These are phyloP conservation scores for Hygrophila difformis DNA, from an alignment of 257 asterid genomes.

Conservation along the genomic window DNA sequence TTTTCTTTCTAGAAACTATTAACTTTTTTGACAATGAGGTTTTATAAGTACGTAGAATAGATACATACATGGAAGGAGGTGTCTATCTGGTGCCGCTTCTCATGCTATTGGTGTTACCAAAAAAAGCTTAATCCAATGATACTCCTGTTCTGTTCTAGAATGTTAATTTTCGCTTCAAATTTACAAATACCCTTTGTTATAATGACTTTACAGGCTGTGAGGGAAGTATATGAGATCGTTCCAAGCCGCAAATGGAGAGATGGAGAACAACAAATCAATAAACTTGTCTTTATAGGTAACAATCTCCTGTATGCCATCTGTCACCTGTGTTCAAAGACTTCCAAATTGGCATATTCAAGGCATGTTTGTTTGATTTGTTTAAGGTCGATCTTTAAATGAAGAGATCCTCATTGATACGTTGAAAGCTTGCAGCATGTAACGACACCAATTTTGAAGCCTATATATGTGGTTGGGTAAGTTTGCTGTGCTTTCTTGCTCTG, in stretches of 20 bases:
- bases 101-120: too few species aligned
- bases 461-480: too few species aligned
- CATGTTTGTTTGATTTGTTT: constrained; percentile 16
- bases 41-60: too few species aligned
- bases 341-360: too few species aligned
- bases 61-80: too few species aligned
- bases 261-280: constrained; percentile 48
- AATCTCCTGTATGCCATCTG: neutral
- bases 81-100: too few species aligned
- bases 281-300: constrained; percentile 85
- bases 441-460: neutral
- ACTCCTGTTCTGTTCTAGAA: too few species aligned
- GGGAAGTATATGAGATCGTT: constrained; percentile 90
- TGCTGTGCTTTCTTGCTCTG: neutral
- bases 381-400: constrained; percentile 67
- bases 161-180: neutral
- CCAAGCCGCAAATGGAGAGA: constrained; percentile 77
- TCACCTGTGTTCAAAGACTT: neutral
- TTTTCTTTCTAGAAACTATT: neutral
- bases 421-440: constrained; percentile 35
- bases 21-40: too few species aligned
- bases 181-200: constrained; percentile 1
- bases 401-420: constrained; percentile 44
- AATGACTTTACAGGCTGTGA: constrained; percentile 55
- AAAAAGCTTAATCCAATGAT: too few species aligned